Evolutionary conservation across 768 basidiomycete genomes (phyloP), one percentile per base, ranked within the genome.

Genomic region (Collybiopsis confluens): DNA sequence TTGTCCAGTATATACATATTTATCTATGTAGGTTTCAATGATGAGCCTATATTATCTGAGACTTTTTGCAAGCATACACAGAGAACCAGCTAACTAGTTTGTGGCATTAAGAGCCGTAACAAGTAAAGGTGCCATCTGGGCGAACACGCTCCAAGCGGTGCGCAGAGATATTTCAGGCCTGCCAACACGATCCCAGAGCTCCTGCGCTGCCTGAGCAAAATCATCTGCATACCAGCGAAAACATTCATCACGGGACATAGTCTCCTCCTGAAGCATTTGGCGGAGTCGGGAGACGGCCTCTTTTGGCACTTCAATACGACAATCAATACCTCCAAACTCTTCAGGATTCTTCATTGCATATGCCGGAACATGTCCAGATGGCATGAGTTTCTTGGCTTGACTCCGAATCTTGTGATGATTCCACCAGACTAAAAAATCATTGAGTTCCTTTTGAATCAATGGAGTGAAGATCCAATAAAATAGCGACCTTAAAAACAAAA

Each of bases 391-490:
- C 3, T 58, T 47, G 10, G 51, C 24, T 49, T 64, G 62, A 35
- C 41, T 50, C 8, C 57, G 57, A 21, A 65, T 52, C 3, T 36
- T 37, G 38, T 65, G 64, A 35, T 54, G 35, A 49, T 65, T 65
- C 62, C 61, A 64, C 49, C 57, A 63, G 9, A 38, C 13, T 20
- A 9, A 7, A 21, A 59, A 65, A 23, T 58, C 44, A 38, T 62
- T 52, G 2, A 64, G 55, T 26, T 50, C 49, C 4, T 36, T 8
- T 42, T 61, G 59, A 21, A 60, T 51, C n/a, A 16, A 16, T 6
- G 5, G 6, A 20, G 18, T 16, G 4, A 40, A 5, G n/a, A 45
- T 21, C 43, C 43, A 44, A 9, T 44, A 44, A 21, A 44, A 44
- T 6, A 11, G 43, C 23, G 9, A 21, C 26, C 43, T 44, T 11